A percentile compares a stretch with the other conserved stretches of the same genome.
phyloP scores from a whole-genome alignment of 2,329 filamentous ascomycete species.

The Fusarium tupiense region DNA sequence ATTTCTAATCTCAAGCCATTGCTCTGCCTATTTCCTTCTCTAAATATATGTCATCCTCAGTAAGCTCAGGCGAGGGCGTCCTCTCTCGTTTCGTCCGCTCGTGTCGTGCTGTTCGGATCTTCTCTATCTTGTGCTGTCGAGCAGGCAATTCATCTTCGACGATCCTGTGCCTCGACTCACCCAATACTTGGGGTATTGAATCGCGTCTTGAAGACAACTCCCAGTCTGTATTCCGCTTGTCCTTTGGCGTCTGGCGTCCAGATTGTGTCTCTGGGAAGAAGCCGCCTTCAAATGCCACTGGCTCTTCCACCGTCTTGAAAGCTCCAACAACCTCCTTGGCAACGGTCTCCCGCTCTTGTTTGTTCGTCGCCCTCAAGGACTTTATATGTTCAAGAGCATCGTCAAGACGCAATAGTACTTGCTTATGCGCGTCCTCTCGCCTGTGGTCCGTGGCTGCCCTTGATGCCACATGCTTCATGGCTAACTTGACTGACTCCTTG shows the following conservation, averaged over 20 bases:
- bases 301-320: constrained; percentile 32
- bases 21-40: constrained; percentile 33
- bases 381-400: constrained; percentile 40
- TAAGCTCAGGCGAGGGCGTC: constrained; percentile 9
- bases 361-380: constrained; percentile 25
- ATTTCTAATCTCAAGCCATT: constrained; percentile 29
- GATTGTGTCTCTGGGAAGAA: constrained; percentile 11
- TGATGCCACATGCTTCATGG: constrained; percentile 48
- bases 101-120: not conserved
- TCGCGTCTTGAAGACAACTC: constrained; percentile 13
- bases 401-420: constrained; percentile 36
- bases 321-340: constrained; percentile 29
- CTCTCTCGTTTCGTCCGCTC: constrained; percentile 15
- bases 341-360: constrained; percentile 31
- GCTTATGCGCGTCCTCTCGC: constrained; percentile 33
- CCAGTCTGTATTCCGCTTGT: constrained; percentile 16
- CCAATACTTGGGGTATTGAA: not conserved
- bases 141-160: not conserved
- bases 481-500: constrained; percentile 52
- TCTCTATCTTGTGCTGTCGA: not conserved
- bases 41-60: constrained; percentile 25
- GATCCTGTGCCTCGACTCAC: constrained; percentile 13
- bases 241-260: constrained; percentile 5
- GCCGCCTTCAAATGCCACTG: constrained; percentile 19
- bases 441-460: constrained; percentile 30